phyloP scores from a whole-genome alignment of 192 early-diverging fungal species.

The Gaertneriomyces semiglobifer region DNA sequence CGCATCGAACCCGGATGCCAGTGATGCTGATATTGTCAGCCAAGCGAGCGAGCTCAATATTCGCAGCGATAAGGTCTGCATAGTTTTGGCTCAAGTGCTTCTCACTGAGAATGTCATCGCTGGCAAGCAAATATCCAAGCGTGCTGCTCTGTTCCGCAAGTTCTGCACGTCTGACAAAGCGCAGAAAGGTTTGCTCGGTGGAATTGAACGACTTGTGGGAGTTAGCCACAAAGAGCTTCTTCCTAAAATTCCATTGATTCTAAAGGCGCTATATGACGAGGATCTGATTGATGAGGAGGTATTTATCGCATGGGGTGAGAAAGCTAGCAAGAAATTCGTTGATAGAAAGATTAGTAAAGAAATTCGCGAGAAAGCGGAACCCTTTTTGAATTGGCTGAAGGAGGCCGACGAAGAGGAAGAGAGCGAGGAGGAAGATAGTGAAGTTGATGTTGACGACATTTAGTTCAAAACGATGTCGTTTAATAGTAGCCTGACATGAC shows the following conservation, averaged over 20 bases:
- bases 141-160: slow-evolving; percentile 63
- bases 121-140: slow-evolving; percentile 69
- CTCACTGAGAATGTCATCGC: slow-evolving; percentile 54
- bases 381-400: slow-evolving; percentile 87
- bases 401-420: slow-evolving; percentile 82
- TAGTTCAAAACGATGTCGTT: no score
- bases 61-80: slow-evolving; percentile 74
- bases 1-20: slow-evolving; percentile 49
- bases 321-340: slow-evolving; percentile 77
- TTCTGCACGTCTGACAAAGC: slow-evolving; percentile 80
- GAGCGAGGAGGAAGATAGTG: slow-evolving; percentile 34
- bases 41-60: slow-evolving; percentile 77
- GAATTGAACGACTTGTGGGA: slow-evolving; percentile 80
- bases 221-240: slow-evolving; percentile 50
- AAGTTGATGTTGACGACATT: neutral
- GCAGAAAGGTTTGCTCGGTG: slow-evolving; percentile 86
- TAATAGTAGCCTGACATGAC: no score
- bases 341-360: slow-evolving; percentile 74
- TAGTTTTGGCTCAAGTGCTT: slow-evolving; percentile 78
- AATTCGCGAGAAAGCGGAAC: slow-evolving; percentile 78
- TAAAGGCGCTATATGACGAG: slow-evolving; percentile 86
- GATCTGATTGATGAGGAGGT: slow-evolving; percentile 92
- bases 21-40: slow-evolving; percentile 58
- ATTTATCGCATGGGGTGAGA: slow-evolving; percentile 86
- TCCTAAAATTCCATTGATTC: slow-evolving; percentile 58